Conservation (phyloP, 139 green algal species). For the Chlorella sp. region DNA sequence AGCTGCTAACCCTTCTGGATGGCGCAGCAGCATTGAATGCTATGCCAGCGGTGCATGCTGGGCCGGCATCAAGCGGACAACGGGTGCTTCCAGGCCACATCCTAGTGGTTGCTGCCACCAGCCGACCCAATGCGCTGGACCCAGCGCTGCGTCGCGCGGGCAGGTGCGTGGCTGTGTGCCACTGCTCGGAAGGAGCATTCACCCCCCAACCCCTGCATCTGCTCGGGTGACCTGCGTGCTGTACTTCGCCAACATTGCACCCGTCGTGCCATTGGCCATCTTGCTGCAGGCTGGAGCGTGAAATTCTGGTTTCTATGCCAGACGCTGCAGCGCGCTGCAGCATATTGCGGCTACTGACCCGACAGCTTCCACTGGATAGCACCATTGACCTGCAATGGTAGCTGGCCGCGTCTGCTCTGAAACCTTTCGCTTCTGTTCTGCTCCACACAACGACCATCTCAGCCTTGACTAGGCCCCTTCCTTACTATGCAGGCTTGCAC, state of each 20-base stretch:
- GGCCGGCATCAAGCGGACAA: background rate
- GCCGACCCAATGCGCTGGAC: constrained; percentile 89
- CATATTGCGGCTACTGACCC: constrained; percentile 66
- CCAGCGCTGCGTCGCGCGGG: background rate
- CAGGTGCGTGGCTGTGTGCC: background rate
- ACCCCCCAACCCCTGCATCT: background rate
- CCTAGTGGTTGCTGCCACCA: constrained; percentile 80
- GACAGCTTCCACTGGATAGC: constrained; percentile 53
- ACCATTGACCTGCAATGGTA: constrained; percentile 68
- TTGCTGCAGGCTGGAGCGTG: constrained; percentile 5
- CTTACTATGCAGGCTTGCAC: background rate
- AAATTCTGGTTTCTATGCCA: constrained; percentile 22
- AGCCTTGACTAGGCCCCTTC: background rate
- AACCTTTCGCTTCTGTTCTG: background rate
- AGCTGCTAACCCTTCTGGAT: constrained; percentile 97
- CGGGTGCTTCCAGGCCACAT: background rate
- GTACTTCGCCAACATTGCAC: background rate
- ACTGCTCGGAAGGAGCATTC: background rate
- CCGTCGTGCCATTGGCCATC: too few relatives aligned
- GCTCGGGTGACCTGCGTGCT: background rate
- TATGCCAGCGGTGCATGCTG: background rate
- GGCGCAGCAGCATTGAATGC: constrained; percentile 38
- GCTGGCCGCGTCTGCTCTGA: background rate
- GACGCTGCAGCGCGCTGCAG: background rate
- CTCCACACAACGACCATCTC: too few relatives aligned